A percentile compares a stretch with the other conserved stretches of the same genome.
These are phyloP conservation scores for Apodospora peruviana DNA, from an alignment of 495 filamentous ascomycete genomes.

Conservation along the genomic window DNA sequence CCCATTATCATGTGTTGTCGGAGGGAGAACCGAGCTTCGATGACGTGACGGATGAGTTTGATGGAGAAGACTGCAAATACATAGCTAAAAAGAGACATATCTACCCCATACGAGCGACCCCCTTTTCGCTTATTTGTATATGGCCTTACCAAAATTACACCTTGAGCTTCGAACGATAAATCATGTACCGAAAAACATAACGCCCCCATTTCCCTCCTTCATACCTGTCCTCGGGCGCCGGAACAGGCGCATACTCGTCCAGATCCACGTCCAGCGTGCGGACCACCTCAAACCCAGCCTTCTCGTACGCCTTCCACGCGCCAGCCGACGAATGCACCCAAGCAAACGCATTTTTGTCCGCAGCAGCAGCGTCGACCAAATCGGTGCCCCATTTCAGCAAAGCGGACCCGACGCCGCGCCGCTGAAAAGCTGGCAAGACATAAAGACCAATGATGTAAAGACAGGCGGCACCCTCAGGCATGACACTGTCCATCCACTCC, in stretches of 20 bases:
- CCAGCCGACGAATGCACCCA: conserved; percentile 8
- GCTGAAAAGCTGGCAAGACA: conserved; percentile 3
- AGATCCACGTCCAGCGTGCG: conserved; percentile 5
- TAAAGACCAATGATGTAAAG: conserved; percentile 3
- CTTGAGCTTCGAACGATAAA: too few relatives aligned
- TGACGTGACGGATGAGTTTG: too few relatives aligned
- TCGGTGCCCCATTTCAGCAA: conserved; percentile 1
- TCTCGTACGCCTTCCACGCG: conserved; percentile 2
- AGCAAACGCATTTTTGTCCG: conserved; percentile 1
- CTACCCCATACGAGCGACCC: too few relatives aligned
- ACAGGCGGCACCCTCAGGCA: not conserved
- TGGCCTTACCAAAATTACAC: too few relatives aligned
- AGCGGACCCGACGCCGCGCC: conserved; percentile 4
- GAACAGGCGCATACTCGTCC: conserved; percentile 7
- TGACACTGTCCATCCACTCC: not conserved
- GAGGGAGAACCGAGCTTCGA: too few relatives aligned
- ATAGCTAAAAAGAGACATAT: too few relatives aligned
- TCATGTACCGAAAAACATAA: conserved; percentile 9
- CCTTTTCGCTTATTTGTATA: too few relatives aligned
- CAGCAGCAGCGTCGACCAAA: not conserved
- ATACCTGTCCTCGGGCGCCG: not conserved
- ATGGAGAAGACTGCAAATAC: too few relatives aligned
- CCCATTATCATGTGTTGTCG: too few relatives aligned
- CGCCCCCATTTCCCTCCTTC: conserved; percentile 7
- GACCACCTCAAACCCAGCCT: conserved; percentile 4